These are phyloP conservation scores for Pulveroboletus sp. DNA, from an alignment of 1,284 basidiomycete species.

Conservation along the genomic window DNA sequence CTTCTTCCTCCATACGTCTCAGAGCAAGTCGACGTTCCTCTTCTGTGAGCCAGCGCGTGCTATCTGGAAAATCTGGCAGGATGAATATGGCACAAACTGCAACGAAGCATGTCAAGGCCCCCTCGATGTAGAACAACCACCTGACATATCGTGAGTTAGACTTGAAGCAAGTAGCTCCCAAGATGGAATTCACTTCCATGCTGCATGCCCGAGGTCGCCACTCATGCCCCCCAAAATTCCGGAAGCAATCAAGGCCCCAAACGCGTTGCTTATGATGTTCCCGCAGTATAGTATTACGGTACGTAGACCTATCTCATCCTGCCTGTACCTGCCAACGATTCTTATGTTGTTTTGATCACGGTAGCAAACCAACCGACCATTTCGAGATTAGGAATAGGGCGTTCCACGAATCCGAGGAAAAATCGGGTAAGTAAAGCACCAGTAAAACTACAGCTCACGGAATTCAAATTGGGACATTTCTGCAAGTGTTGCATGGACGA, in stretches of 20 bases:
- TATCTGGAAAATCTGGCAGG: conserved; percentile 77
- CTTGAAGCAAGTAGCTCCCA: background rate
- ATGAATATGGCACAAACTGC: conserved; percentile 65
- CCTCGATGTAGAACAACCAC: conserved; percentile 81
- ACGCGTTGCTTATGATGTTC: conserved; percentile 72
- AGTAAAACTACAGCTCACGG: conserved; percentile 49
- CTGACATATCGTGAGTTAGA: conserved; percentile 34
- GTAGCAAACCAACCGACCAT: conserved; percentile 60
- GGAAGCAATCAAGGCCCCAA: conserved; percentile 79
- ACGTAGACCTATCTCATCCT: conserved; percentile 63
- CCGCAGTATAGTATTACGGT: conserved; percentile 69
- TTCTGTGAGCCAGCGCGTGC: conserved; percentile 59
- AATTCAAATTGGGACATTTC: background rate
- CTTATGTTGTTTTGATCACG: conserved; percentile 42
- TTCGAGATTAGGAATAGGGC: conserved; percentile 70
- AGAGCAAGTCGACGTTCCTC: conserved; percentile 69
- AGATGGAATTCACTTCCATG: conserved; percentile 59
- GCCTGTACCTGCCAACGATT: conserved; percentile 41
- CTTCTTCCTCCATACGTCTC: conserved; percentile 74
- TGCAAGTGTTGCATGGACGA: background rate
- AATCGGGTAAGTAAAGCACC: conserved; percentile 76
- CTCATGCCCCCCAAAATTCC: conserved; percentile 73
- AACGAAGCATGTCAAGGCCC: conserved; percentile 64
- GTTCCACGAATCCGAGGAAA: conserved; percentile 65
- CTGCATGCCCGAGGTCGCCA: conserved; percentile 65